Evolutionary conservation across 2,329 filamentous ascomycete species (phyloP), one percentile per base, ranked within the genome.

Genomic region (Zarea fungicola): DNA sequence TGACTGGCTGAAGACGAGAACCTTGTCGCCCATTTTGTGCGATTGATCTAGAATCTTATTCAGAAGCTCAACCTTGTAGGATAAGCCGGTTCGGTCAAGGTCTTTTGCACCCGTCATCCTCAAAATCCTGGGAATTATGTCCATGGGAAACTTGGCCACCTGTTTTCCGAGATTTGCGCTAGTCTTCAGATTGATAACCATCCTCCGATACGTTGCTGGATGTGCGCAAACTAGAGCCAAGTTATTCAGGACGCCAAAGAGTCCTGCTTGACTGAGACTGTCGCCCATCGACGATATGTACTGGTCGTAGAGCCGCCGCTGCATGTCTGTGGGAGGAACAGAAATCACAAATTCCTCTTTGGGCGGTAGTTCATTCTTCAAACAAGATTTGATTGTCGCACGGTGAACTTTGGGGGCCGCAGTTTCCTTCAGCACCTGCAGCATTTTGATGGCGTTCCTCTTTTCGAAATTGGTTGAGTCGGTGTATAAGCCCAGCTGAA

Each of bases 281-380:
- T 49, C 28, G 22, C 53, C 31, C 25, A 25, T 55, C 29, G 57
- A 44, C 10, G 31, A 36, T 16, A 79, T 60, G 54, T 74, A 80
- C 5, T 61, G 52, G 28, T 67, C 55, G 63, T 96, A 96, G 0
- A 83, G 74, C 2, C 69, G 58, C 36, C 65, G 67, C 64, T 96
- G 91, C 1, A 86, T 41, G 0, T 69, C 58, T 0, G 86, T 88
- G 10, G 93, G 70, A 6, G 84, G 80, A 6, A 96, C 72, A 3
- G 77, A 86, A 46, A 96, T 77, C 25, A 95, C 78, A 60, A 92
- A 96, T 60, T 96, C 91, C 7, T 77, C 78, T 63, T 96, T 96
- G 0, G 73, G 70, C 3, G 87, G 87, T 36, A 96, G 70, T 32
- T 83, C 80, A 11, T 81, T 71, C 53, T 77, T 76, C 36, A 95